Percentiles rank a stretch among this genome's conserved stretches.
Conservation (phyloP, 768 basidiomycete species). For the Auricularia sp. region DNA sequence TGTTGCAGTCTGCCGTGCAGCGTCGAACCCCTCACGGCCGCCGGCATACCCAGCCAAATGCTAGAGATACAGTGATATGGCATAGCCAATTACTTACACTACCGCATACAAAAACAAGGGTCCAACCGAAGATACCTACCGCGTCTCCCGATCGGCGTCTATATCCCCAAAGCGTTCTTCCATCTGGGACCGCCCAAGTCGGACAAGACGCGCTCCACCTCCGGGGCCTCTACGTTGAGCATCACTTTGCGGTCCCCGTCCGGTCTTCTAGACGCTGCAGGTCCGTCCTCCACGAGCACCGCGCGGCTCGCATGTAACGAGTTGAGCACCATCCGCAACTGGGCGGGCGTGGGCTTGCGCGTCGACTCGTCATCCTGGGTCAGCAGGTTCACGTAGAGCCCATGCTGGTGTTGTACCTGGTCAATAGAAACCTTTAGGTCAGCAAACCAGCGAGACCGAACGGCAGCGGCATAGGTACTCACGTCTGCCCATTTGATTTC, state of each 20-base stretch:
- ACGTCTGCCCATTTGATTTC: conserved; percentile 83
- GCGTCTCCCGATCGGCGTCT: not conserved
- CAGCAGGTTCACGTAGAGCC: conserved; percentile 57
- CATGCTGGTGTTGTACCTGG: conserved; percentile 54
- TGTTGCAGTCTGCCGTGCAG: too few species aligned
- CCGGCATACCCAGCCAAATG: not conserved
- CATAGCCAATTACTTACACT: too few species aligned
- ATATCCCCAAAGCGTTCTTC: conserved; percentile 39
- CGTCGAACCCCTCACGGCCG: too few species aligned
- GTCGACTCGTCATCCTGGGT: conserved; percentile 45
- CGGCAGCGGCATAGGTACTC: conserved; percentile 14
- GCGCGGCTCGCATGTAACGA: conserved; percentile 71
- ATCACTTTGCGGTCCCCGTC: conserved; percentile 61
- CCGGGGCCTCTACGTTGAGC: conserved; percentile 73
- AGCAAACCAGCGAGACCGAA: not conserved
- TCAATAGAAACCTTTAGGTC: too few species aligned
- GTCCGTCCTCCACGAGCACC: conserved; percentile 55
- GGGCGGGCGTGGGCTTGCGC: conserved; percentile 46
- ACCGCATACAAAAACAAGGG: too few species aligned
- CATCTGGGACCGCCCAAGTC: conserved; percentile 65
- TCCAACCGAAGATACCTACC: too few species aligned
- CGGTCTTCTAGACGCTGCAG: conserved; percentile 40
- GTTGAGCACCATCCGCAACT: conserved; percentile 61
- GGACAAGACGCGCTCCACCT: conserved; percentile 77
- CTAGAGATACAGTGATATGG: too few species aligned